phyloP scores from a whole-genome alignment of 306 rosid genomes.

The Ammopiptanthus mongolicus region DNA sequence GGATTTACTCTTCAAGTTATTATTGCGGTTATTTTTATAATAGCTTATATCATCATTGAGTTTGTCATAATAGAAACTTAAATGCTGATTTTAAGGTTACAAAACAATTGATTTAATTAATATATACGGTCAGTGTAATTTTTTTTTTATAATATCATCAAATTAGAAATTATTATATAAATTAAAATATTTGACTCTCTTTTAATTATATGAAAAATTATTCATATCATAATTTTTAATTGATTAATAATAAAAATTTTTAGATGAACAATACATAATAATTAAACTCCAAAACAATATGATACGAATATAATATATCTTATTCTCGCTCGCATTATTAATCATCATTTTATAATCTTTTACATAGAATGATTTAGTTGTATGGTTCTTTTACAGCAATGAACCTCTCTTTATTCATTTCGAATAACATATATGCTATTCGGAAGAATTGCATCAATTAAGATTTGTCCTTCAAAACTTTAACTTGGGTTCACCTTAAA shows the following conservation, averaged over 20 bases:
- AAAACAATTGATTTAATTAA: no score
- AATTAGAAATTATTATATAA: no score
- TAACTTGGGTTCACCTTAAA: no score
- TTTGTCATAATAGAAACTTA: slow-evolving; percentile 12
- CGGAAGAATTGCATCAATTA: not conserved
- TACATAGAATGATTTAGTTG: not conserved
- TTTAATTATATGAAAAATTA: no score
- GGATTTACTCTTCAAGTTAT: not conserved
- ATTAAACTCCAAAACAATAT: slow-evolving; percentile 12
- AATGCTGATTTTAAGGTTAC: slow-evolving; percentile 31
- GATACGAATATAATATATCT: slow-evolving; percentile 4
- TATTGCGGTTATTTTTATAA: not conserved
- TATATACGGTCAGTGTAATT: no score
- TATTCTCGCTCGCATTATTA: not conserved
- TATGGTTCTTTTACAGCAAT: not conserved
- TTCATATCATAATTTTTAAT: no score
- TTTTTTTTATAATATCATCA: no score
- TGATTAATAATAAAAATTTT: no score
- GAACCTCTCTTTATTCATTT: not conserved
- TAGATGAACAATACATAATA: no score
- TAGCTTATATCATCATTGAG: slow-evolving; percentile 20
- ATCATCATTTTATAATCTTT: slow-evolving; percentile 11
- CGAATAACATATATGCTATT: not conserved
- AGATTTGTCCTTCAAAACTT: not conserved
- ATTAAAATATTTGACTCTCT: no score